Evolutionary conservation across 108 stramenopile species (phyloP), one percentile per base, ranked within the genome.

Genomic region (Mediolabrus comicus): DNA sequence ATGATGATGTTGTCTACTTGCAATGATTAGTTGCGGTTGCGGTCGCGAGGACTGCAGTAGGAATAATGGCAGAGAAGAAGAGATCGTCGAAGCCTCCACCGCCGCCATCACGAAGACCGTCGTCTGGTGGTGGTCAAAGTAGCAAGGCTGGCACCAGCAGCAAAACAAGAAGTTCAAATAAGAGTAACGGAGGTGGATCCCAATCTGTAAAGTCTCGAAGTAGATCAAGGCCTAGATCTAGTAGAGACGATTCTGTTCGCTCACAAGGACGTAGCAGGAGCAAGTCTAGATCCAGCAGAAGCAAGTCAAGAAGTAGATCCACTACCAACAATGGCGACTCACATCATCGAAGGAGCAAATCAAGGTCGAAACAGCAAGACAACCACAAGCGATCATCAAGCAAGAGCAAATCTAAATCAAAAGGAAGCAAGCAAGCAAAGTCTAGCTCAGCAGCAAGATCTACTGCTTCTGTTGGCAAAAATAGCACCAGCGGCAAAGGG

Each of bases 211-310:
- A 49, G 22, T 49, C 46, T 49, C 58, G 51, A 30, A 52, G 31
- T 35, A 69, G 71, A 61, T 62, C 61, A 53, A 71, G 64, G 57
- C 64, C 71, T 22, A 46, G 71, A 25, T 52, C 60, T 10, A 36
- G n/a, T n/a, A n/a, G 61, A 39, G 71, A 62, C 7, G 55, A 31
- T 19, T 2, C 69, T 14, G 11, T 14, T 10, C 29, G 31, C 19
- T 58, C 41, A 14, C 19, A 43, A 27, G 49, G 36, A 52, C 27
- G 46, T 7, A 58, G 62, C 31, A 41, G 62, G 16, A 64, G 62
- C 72, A 73, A 73, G 28, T 73, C 72, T 11, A 73, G 35, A 34
- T 19, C 55, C 46, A 51, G 59, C 0, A 32, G 35, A n/a, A 33
- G 7, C 33, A 33, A 7, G 7, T 7, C 33, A 3, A 33, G 33